Conservation (phyloP, 2,329 filamentous ascomycete genomes). For the Bimuria novae-zelandiae region DNA sequence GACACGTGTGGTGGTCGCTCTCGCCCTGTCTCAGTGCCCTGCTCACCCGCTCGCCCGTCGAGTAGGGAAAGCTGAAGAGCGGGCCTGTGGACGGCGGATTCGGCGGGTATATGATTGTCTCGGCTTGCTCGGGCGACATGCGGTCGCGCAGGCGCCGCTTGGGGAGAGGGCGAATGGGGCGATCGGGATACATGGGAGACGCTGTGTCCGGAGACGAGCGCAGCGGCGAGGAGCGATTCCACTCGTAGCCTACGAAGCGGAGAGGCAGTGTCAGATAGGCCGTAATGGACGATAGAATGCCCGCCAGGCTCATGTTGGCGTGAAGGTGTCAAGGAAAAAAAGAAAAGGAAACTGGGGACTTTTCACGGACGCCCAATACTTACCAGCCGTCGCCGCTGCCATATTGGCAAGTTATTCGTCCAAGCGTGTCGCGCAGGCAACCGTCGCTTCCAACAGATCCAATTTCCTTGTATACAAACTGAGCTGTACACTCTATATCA, state of each 20-base stretch:
- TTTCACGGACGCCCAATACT: slow-evolving; percentile 33
- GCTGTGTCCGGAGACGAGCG: slow-evolving; percentile 67
- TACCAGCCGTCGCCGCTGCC: slow-evolving; percentile 50
- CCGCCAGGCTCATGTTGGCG: slow-evolving; percentile 17
- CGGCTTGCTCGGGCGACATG: slow-evolving; percentile 81
- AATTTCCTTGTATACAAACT: slow-evolving; percentile 6
- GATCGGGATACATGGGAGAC: slow-evolving; percentile 82
- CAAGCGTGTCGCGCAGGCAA: slow-evolving; percentile 17
- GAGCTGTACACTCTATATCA: slow-evolving; percentile 15
- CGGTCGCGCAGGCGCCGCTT: slow-evolving; percentile 86
- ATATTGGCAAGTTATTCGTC: slow-evolving; percentile 37
- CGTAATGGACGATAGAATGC: slow-evolving; percentile 31
- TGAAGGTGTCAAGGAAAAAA: slow-evolving; percentile 23
- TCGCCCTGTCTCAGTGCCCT: slow-evolving; percentile 52
- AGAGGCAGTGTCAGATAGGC: slow-evolving; percentile 42
- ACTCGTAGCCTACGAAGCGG: slow-evolving; percentile 46
- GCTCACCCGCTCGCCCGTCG: slow-evolving; percentile 34
- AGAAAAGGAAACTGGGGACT: slow-evolving; percentile 24
- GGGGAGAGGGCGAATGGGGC: slow-evolving; percentile 90
- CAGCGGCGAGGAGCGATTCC: slow-evolving; percentile 47
- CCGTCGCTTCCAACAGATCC: slow-evolving; percentile 13
- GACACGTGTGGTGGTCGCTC: slow-evolving; percentile 55
- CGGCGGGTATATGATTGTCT: slow-evolving; percentile 80
- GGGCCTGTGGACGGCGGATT: slow-evolving; percentile 71
- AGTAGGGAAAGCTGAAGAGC: slow-evolving; percentile 73